phyloP scores from a whole-genome alignment of 345 rosid species.

The Reutealis trisperma region DNA sequence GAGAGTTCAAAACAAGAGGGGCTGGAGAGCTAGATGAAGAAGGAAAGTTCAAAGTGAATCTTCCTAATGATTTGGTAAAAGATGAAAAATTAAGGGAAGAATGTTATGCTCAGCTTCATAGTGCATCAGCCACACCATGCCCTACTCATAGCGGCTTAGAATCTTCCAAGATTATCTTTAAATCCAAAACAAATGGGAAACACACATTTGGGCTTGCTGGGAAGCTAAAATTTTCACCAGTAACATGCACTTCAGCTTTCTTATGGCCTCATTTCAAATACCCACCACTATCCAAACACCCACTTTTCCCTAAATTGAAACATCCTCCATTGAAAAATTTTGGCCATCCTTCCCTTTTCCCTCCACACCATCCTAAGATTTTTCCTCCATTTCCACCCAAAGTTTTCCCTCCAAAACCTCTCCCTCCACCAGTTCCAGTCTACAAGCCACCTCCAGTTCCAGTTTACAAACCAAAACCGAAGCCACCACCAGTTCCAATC shows the following conservation, averaged over 20 bases:
- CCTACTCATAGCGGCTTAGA: constrained; percentile 56
- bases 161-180: constrained; percentile 54
- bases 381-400: constrained; percentile 18
- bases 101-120: constrained; percentile 87
- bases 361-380: constrained; percentile 16
- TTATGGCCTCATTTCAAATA: constrained; percentile 49
- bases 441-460: constrained; percentile 2
- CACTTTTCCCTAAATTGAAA: constrained; percentile 25
- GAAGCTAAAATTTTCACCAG: constrained; percentile 59
- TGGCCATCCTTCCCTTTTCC: constrained; percentile 23
- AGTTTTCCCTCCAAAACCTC: not conserved
- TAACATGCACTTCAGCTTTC: constrained; percentile 57
- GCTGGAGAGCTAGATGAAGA: constrained; percentile 51
- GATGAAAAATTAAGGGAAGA: constrained; percentile 62
- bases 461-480: not conserved
- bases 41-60: constrained; percentile 63
- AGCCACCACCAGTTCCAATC: constrained; percentile 2
- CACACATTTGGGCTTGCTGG: constrained; percentile 56
- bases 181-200: constrained; percentile 42
- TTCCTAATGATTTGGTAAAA: constrained; percentile 50
- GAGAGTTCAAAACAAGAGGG: constrained; percentile 58
- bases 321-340: constrained; percentile 38
- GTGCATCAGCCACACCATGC: constrained; percentile 59
- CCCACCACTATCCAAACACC: constrained; percentile 38
- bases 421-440: constrained; percentile 8